A percentile compares a stretch with the other conserved stretches of the same genome.
Conservation (phyloP, 768 basidiomycete species). For the Amanita polypyramis region DNA sequence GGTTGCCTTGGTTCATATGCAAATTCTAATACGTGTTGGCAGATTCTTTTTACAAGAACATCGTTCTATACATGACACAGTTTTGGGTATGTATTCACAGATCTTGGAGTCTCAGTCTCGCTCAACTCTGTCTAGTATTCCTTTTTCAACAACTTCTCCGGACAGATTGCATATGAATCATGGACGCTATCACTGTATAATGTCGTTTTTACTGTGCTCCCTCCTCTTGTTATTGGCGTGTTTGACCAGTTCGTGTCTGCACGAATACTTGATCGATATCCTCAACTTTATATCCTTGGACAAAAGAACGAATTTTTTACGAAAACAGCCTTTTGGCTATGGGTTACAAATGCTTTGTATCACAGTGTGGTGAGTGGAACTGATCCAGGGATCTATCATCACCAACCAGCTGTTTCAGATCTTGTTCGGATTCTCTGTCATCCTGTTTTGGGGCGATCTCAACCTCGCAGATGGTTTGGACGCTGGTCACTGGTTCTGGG, state of each 20-base stretch:
- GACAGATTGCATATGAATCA: constrained; percentile 96
- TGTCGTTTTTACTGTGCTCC: constrained; percentile 90
- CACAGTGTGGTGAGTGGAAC: constrained; percentile 67
- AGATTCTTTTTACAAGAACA: constrained; percentile 99
- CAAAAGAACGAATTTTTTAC: constrained; percentile 93
- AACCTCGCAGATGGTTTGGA: constrained; percentile 73
- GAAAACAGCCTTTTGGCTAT: constrained; percentile 84
- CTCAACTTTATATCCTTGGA: constrained; percentile 90
- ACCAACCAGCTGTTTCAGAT: constrained; percentile 38
- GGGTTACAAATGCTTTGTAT: constrained; percentile 82
- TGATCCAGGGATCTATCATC: background rate
- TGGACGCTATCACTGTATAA: constrained; percentile 98
- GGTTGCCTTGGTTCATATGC: background rate
- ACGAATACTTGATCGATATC: constrained; percentile 91
- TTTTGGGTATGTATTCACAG: constrained; percentile 66
- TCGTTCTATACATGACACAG: constrained; percentile 95
- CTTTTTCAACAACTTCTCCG: constrained; percentile 99
- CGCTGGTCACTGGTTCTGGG: constrained; percentile 98
- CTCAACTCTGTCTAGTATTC: constrained; percentile 54
- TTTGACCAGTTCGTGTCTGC: constrained; percentile 99
- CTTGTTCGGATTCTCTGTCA: constrained; percentile 77
- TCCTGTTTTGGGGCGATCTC: constrained; percentile 90
- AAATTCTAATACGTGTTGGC: constrained; percentile 8
- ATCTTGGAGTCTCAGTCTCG: constrained; percentile 2
- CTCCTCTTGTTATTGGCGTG: constrained; percentile 93